A percentile compares a stretch with the other conserved stretches of the same genome.
Evolutionary conservation across 31 red algal species (phyloP).

Genomic region (Porphyra umbilicalis): DNA sequence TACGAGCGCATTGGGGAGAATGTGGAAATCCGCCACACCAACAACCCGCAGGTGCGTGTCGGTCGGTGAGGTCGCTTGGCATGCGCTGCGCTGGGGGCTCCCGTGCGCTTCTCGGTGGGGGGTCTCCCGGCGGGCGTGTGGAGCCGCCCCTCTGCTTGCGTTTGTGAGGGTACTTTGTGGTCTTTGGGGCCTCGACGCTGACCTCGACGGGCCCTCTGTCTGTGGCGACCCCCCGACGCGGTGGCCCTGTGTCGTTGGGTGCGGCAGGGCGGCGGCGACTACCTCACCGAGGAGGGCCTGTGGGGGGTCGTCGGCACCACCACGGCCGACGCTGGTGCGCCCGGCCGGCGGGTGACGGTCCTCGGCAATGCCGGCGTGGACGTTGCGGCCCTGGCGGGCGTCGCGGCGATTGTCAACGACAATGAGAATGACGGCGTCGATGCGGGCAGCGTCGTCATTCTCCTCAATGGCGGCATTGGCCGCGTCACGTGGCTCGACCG

Average conservation of each 20-base stretch:
- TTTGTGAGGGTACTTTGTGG: too few species aligned
- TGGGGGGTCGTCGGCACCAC: constrained; percentile 15
- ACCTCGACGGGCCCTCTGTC: too few species aligned
- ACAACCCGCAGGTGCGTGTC: too few species aligned
- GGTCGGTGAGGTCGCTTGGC: too few species aligned
- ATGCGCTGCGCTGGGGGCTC: too few species aligned
- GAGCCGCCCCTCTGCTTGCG: too few species aligned
- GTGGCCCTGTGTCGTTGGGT: too few species aligned
- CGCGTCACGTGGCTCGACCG: constrained; percentile 40
- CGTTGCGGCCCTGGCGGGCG: constrained; percentile 14
- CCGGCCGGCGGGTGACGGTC: not conserved
- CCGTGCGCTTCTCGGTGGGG: too few species aligned
- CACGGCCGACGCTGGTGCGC: constrained; percentile 2
- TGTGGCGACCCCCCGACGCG: too few species aligned
- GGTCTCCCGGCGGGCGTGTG: too few species aligned
- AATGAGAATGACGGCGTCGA: constrained; percentile 10
- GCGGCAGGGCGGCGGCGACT: constrained; percentile 61
- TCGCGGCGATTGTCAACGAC: too few species aligned
- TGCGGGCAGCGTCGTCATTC: constrained; percentile 9
- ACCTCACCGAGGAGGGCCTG: constrained; percentile 59
- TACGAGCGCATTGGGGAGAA: not conserved
- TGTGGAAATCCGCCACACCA: not conserved
- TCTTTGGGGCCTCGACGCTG: too few species aligned
- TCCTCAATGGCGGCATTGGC: constrained; percentile 33
- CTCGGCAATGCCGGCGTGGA: constrained; percentile 55